Base-by-base conservation (phyloP, 2,329 filamentous ascomycete genomes). In the Tolypocladium amazonense region DNA sequence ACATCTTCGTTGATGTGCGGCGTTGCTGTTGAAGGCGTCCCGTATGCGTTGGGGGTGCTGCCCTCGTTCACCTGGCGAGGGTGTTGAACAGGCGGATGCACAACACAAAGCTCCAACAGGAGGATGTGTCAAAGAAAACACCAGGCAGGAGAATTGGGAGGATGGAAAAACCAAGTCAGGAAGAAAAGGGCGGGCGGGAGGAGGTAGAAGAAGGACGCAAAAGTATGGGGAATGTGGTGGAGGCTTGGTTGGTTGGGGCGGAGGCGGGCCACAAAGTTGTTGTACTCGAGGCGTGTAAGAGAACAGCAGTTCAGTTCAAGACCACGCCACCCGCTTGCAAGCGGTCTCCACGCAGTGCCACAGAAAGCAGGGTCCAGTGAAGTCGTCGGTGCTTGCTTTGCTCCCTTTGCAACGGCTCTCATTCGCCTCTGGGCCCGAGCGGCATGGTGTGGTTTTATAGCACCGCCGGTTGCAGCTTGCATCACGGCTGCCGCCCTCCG, bases 1-100 rank as follows among this genome's bases (percentile, higher is more conserved):
- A 71, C 68, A 72, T 75, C 53, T 52, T 65, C 27, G 9, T 9
- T 23, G 35, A 27, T 56, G 53, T 53, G 50, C n/a, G 9, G 50
- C 15, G 50, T 15, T 23, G 20, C 30, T 15, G 50, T 14, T 15
- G 50, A n/a, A 35, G 50, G 30, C 6, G 20, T 54, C 20, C 20
- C 30, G 30, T 35, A 54, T 35, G 30, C 30, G 18, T 14, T n/a
- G 50, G 20, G 20, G 30, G 20, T 35, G 50, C 23, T 54, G 30
- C 30, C 50, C 20, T 37, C 20, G 2, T 54, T 54, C 50, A 37
- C 50, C 50, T 53, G 50, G 50, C 15, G 7, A 20, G 35, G 53
- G 33, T 27, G 53, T 23, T 56, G 35, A 56, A 39, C n/a, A 27
- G 35, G 38, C 25, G 35, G 27, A 33, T 18, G 12, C 27, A n/a